Evolutionary conservation across 495 filamentous ascomycete genomes (phyloP), one percentile per base, ranked within the genome.

Genomic region (Podospora tetraspora): DNA sequence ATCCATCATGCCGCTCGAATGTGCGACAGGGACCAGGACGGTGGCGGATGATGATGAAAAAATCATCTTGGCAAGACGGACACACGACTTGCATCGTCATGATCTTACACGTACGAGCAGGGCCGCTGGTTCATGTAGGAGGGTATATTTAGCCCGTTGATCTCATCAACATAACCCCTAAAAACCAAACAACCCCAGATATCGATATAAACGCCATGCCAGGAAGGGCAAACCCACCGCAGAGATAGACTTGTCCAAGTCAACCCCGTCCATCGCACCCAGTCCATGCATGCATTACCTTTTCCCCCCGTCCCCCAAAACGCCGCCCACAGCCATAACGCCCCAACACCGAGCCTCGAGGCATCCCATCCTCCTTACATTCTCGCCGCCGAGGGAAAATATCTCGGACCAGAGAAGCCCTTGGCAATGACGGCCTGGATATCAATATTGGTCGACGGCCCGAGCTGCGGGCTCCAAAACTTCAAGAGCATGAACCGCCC

Each of bases 381-480:
- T 32, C 70, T 27, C 10, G 71, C 70, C 29, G 73, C 68, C 3
- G 66, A 66, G 3, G 74, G 91, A 76, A 94, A 92, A 76, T 86
- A 95, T 66, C 92, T 84, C 30, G 91, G 90, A 34, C 93, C 93
- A 0, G 91, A 90, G 79, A 88, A 97, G 0, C 93, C 93, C 72
- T 91, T 87, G 2, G 86, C 88, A 69, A 91, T 83, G 29, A 96
- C 86, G 37, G 87, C 91, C 78, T 96, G 88, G 56, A 97, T 92
- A 76, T 97, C 90, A 67, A 97, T 94, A 71, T 95, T 96, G 61
- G 83, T 83, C 19, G 70, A 56, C 13, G 77, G 75, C 57, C 82
- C 80, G 22, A 83, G 83, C 59, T 82, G 81, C 9, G 92, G 90
- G 76, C 85, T 92, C 91, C 91, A 97, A 72, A 96, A 84, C 81